Base-by-base conservation (phyloP, 345 rosid species). In the Salix koriyanagi region DNA sequence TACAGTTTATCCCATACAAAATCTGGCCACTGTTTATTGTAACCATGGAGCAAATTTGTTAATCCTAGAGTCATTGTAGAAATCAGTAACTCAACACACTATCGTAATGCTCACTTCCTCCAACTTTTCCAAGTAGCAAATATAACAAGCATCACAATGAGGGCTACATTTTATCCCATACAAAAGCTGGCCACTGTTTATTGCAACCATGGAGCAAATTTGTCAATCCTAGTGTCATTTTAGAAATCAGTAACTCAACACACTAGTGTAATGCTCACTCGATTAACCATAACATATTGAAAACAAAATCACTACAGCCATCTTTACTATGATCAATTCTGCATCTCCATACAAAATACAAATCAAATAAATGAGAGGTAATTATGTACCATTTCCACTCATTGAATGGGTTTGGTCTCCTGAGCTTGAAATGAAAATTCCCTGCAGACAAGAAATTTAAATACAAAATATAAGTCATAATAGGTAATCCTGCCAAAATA, bases 321-420 rank as follows among this genome's bases (percentile, higher is more conserved):
- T 32, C n/a, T 41, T 39, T 52, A 69, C 42, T 15, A 30, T 25
- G 28, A 73, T 19, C 16, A 68, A 36, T 54, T 61, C 23, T 69
- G 26, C 21, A 32, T 7, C 46, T 42, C 68, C 54, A 64, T 5
- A 44, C 66, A 26, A 32, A 19, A 74, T 36, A 18, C 26, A 28
- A 41, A 41, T 41, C 30, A 67, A 41, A 34, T 26, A 44, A 69
- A 70, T 36, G 12, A 39, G 37, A 42, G 69, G 46, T 52, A 39
- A 71, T 72, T 64, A 72, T 60, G 65, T 86, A 94, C 99, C 97
- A 80, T 95, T 93, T 84, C 97, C 99, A 74, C 96, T 86, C 87
- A 87, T 89, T 69, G 98, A 89, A 85, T 90, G 95, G 54, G 96
- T 83, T 80, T 91, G 97, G 69, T 92, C 96, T 79, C 98, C 97